These are phyloP conservation scores for Pseudocercospora fijiensis DNA, from an alignment of 2,329 filamentous ascomycete genomes.

Conservation along the genomic window DNA sequence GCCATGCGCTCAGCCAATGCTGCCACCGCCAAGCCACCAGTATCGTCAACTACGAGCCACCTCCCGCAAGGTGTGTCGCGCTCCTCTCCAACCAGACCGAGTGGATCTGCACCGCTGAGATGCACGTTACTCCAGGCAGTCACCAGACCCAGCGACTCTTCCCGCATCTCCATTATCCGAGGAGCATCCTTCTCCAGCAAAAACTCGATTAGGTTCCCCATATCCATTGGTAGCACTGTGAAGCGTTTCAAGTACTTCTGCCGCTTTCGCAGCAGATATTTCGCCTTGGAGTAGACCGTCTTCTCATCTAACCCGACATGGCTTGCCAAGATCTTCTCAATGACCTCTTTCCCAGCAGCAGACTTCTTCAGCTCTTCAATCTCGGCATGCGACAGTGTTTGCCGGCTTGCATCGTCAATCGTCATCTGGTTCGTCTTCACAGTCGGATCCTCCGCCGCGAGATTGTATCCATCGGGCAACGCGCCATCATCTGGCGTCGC, in stretches of 20 bases:
- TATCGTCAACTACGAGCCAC: slow-evolving; percentile 85
- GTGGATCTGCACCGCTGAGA: slow-evolving; percentile 54
- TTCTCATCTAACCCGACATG: slow-evolving; percentile 91
- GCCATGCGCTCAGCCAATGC: slow-evolving; percentile 88
- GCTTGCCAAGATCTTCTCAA: slow-evolving; percentile 86
- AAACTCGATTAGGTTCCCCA: slow-evolving; percentile 72
- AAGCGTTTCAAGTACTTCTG: slow-evolving; percentile 92
- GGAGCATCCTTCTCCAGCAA: slow-evolving; percentile 75
- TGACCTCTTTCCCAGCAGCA: slow-evolving; percentile 82
- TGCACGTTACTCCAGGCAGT: slow-evolving; percentile 91
- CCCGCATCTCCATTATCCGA: slow-evolving; percentile 80
- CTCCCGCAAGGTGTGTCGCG: slow-evolving; percentile 46
- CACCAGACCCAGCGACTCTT: slow-evolving; percentile 77
- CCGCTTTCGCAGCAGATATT: slow-evolving; percentile 92
- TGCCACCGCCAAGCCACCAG: slow-evolving; percentile 76
- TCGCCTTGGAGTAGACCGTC: slow-evolving; percentile 87
- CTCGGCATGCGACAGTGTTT: slow-evolving; percentile 71
- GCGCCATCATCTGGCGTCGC: slow-evolving; percentile 27
- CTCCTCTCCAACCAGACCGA: slow-evolving; percentile 34
- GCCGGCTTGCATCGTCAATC: slow-evolving; percentile 63
- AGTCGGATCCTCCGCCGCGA: slow-evolving; percentile 50
- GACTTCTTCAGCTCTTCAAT: slow-evolving; percentile 68
- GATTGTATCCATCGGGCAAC: slow-evolving; percentile 43
- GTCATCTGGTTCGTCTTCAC: slow-evolving; percentile 65
- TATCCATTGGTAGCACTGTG: slow-evolving; percentile 78